Evolutionary conservation across 352 stramenopile genomes (phyloP), one percentile per base, ranked within the genome.

Genomic region (Pythium brachiatum): DNA sequence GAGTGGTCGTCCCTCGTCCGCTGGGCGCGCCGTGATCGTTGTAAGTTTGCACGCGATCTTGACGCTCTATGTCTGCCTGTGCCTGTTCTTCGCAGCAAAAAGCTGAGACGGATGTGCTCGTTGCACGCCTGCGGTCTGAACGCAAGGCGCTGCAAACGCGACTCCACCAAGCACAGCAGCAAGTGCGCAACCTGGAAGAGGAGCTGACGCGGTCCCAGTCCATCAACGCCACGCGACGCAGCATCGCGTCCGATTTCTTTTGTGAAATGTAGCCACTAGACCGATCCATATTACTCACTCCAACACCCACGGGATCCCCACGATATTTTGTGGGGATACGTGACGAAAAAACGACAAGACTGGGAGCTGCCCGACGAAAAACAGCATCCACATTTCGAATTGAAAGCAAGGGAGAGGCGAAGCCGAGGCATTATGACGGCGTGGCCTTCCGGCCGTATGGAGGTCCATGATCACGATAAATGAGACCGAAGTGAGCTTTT

Each of bases 161-260:
- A n/a, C 57, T 90, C 26, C 70, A 81, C 16, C 69, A 73, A 53
- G 70, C 74, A 46, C 78, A 90, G 54, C 65, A 85, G 48, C 81
- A 85, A 66, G 71, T 83, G 53, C 61, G 67, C 29, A 74, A 72
- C 7, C 70, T 90, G 36, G 83, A 92, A 62, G 65, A 77, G 47
- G 80, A 92, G 54, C 60, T 92, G 13, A 76, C 67, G 9, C 76
- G 80, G 7, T 75, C 76, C 29, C 77, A 71, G 47, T 70, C 67
- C 16, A 75, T 67, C 57, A 76, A 83, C 11, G 78, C 74, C 36
- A 68, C 79, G 31, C 68, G 70, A 44, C 74, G 76, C 32, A 84
- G 57, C 65, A 72, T 87, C 50, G 69, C 78, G 7, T 81, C 76
- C 47, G 79, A 87, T 53, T 88, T 91, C 68, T 84, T 91, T 34